Base-by-base conservation (phyloP, 1,284 basidiomycete genomes). In the Microbotryum scabiosae region DNA sequence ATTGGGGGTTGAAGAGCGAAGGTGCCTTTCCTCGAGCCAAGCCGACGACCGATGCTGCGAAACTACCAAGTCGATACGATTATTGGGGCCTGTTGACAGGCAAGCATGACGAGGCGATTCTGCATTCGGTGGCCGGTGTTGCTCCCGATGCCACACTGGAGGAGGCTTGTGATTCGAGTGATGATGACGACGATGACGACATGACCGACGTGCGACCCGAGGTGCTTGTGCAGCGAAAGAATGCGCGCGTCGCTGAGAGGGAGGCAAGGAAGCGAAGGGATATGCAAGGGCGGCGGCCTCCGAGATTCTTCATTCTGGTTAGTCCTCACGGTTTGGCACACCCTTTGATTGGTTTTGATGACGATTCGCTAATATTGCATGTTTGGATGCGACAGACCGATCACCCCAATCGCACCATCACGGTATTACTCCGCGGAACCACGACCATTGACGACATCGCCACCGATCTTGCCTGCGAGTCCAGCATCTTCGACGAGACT, bases 381-480 rank as follows among this genome's bases (percentile, higher is more conserved):
- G 14, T 41, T 41, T 16, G 36, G 14, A 16, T 41, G 36, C 14
- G 7, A 8, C 56, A 57, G 56, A 72, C 71, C 2, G 70, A 72
- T 44, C 71, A 73, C 26, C 61, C 65, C 3, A 60, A 67, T 25
- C 62, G 60, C 48, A 69, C 66, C 2, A 69, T 73, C 54, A 66
- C 71, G 45, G 60, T 73, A 5, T 67, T 72, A 0, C 61, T 73
- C 10, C 69, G 73, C 1, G 73, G 73, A 14, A 74, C 71, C 28
- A 63, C 74, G 20, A 67, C 57, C 8, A 55, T 74, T 18, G 73
- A 73, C 36, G 73, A 74, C 46, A 47, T 74, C 14, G 70, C 71
- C 0, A 71, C 72, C 28, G 73, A 74, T 56, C 65, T 74, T 7
- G 73, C 73, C 2, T 74, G 73, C 66, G 72, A 74, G 46, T 62